phyloP scores from a whole-genome alignment of 768 basidiomycete genomes.

The Paxillus involutus region DNA sequence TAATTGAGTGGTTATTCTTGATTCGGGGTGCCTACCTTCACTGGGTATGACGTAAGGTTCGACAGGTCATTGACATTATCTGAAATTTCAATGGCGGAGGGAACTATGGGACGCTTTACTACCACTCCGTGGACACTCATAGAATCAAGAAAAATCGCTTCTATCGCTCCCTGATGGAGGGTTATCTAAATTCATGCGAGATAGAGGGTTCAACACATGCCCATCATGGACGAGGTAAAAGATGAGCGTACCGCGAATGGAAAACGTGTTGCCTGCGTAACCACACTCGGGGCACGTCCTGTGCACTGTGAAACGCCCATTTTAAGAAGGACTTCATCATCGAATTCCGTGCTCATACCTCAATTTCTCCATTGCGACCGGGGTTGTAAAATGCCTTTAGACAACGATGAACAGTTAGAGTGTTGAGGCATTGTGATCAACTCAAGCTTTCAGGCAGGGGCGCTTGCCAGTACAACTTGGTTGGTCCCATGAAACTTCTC shows the following conservation, averaged over 20 bases:
- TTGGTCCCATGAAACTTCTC: background rate
- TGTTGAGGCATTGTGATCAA: too few species aligned
- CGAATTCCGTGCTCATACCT: constrained; percentile 37
- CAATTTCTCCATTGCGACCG: constrained; percentile 54
- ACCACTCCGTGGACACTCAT: constrained; percentile 28
- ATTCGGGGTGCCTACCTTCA: constrained; percentile 20
- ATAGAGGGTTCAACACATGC: background rate
- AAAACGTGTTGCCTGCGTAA: constrained; percentile 61
- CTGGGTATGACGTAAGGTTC: constrained; percentile 19
- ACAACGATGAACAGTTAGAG: background rate
- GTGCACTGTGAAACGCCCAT: constrained; percentile 45
- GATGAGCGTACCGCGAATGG: constrained; percentile 58
- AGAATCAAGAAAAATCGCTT: constrained; percentile 41
- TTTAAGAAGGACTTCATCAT: background rate
- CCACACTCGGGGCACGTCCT: constrained; percentile 61
- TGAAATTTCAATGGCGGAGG: constrained; percentile 30
- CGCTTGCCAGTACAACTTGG: too few species aligned
- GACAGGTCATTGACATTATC: constrained; percentile 33
- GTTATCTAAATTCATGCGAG: constrained; percentile 23
- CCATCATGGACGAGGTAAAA: background rate
- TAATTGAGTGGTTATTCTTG: background rate
- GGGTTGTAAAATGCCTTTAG: constrained; percentile 76
- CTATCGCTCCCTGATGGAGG: constrained; percentile 44
- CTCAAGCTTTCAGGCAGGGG: too few species aligned
- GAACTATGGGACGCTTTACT: constrained; percentile 37